Base-by-base conservation (phyloP, 352 stramenopile genomes). In the Phytophthora aleatoria region DNA sequence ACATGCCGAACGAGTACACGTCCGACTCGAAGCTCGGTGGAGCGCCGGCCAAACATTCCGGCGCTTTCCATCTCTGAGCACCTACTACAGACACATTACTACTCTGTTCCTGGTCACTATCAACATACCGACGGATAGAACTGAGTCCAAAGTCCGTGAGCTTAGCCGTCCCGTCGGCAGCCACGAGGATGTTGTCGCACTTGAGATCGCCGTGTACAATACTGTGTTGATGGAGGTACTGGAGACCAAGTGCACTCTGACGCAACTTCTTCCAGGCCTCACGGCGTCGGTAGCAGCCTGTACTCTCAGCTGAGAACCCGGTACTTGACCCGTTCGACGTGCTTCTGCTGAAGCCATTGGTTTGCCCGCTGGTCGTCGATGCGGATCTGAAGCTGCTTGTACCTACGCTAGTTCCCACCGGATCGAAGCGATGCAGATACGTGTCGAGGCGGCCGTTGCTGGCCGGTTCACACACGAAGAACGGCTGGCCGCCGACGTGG, bases 161-260 rank as follows among this genome's bases (percentile, higher is more conserved):
- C 38, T 73, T 76, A 20, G 67, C 62, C 3, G 55, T 70, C 8
- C 67, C 67, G 45, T 76, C 67, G 28, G 62, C 67, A 35, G 42
- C 52, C 10, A 79, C 67, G 33, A 79, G 58, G 51, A 79, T 76
- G 56, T 79, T 79, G 67, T 76, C 66, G 30, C 71, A 79, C 61
- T 79, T 79, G 26, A 79, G 56, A 30, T 79, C 67, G 1, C 67
- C 71, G 48, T 79, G 71, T 30, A 76, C 67, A 36, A 79, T 67
- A 13, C 65, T 71, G 47, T 73, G 67, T 10, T 76, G 65, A 6
- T 78, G 71, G 5, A 78, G 55, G 52, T 78, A 78, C 51, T 71
- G 50, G 12, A 78, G 38, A 3, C 71, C 71, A 12, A 64, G 47
- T 20, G 66, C 42, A 35, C 64, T 61, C 50, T 79, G 54, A 43